Percentiles rank a stretch among this genome's conserved stretches.
These are phyloP conservation scores for Sclerotinia nivalis DNA, from an alignment of 2,329 filamentous ascomycete genomes.

Conservation along the genomic window DNA sequence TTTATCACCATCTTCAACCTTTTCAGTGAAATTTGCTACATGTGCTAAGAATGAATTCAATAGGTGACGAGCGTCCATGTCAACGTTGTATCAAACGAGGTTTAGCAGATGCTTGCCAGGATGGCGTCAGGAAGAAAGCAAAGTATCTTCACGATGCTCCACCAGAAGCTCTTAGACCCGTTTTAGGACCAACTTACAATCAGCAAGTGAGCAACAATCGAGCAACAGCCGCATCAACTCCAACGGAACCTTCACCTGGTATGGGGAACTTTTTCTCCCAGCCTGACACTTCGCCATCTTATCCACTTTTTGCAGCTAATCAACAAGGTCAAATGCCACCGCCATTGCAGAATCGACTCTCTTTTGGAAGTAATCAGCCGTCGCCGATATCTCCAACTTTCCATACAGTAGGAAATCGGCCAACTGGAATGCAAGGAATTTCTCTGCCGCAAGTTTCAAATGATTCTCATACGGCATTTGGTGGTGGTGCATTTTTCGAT, in stretches of 20 bases:
- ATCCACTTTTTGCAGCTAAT: slow-evolving; percentile 49
- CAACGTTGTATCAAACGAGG: slow-evolving; percentile 92
- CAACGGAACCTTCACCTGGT: slow-evolving; percentile 38
- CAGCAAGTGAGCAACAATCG: slow-evolving; percentile 49
- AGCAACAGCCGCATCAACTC: slow-evolving; percentile 31
- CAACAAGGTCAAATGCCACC: slow-evolving; percentile 51
- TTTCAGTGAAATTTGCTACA: slow-evolving; percentile 8
- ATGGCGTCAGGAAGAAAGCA: slow-evolving; percentile 96
- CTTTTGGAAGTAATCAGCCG: slow-evolving; percentile 63
- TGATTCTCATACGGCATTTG: slow-evolving; percentile 51
- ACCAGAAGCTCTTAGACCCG: slow-evolving; percentile 83
- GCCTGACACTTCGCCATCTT: slow-evolving; percentile 38
- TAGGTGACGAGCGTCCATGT: slow-evolving; percentile 94
- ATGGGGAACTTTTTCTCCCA: slow-evolving; percentile 40
- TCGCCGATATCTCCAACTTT: slow-evolving; percentile 76
- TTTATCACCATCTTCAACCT: neutral
- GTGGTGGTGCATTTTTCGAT: slow-evolving; percentile 67
- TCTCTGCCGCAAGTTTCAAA: slow-evolving; percentile 47
- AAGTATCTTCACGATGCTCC: slow-evolving; percentile 98
- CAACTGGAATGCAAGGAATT: slow-evolving; percentile 47
- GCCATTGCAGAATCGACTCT: slow-evolving; percentile 51
- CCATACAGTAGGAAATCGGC: slow-evolving; percentile 54
- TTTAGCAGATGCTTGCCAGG: slow-evolving; percentile 86
- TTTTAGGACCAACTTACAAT: slow-evolving; percentile 71
- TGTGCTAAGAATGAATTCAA: slow-evolving; percentile 24